These are phyloP conservation scores for Candida boidinii DNA, from an alignment of 805 yeast genomes.

Conservation along the genomic window DNA sequence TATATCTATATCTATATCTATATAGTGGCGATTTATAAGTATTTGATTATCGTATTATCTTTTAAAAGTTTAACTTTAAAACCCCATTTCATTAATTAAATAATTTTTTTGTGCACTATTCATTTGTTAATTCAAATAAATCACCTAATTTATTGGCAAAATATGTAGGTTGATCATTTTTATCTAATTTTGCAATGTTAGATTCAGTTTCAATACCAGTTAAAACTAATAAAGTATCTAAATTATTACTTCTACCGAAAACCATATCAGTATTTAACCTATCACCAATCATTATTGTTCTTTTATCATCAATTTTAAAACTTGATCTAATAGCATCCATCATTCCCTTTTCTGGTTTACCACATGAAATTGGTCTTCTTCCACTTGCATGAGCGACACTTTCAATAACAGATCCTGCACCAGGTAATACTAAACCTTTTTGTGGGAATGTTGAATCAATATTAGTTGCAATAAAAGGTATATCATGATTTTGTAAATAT, in stretches of 20 bases:
- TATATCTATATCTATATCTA: no score
- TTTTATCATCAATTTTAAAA: constrained; percentile 42
- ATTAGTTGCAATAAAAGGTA: constrained; percentile 85
- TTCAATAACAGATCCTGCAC: constrained; percentile 89
- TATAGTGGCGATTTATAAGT: no score
- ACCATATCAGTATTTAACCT: constrained; percentile 90
- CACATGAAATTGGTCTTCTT: constrained; percentile 84
- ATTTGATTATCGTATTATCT: no score
- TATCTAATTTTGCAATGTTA: constrained; percentile 35
- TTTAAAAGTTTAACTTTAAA: no score
- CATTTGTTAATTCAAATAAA: constrained; percentile 45
- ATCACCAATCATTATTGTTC: constrained; percentile 91
- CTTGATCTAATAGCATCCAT: constrained; percentile 78
- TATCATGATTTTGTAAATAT: constrained; percentile 56
- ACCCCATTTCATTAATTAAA: no score
- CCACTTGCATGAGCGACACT: constrained; percentile 67
- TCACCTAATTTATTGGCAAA: constrained; percentile 73
- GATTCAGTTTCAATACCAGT: constrained; percentile 85
- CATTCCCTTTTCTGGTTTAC: constrained; percentile 88
- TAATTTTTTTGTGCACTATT: constrained; percentile 1
- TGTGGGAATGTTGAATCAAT: constrained; percentile 93
- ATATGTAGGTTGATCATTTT: constrained; percentile 48
- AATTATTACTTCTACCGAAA: constrained; percentile 82
- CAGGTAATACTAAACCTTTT: constrained; percentile 79
- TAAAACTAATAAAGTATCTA: constrained; percentile 79